A percentile compares a stretch with the other conserved stretches of the same genome.
Conservation (phyloP, 805 yeast species). For the Ogataea neopini region DNA sequence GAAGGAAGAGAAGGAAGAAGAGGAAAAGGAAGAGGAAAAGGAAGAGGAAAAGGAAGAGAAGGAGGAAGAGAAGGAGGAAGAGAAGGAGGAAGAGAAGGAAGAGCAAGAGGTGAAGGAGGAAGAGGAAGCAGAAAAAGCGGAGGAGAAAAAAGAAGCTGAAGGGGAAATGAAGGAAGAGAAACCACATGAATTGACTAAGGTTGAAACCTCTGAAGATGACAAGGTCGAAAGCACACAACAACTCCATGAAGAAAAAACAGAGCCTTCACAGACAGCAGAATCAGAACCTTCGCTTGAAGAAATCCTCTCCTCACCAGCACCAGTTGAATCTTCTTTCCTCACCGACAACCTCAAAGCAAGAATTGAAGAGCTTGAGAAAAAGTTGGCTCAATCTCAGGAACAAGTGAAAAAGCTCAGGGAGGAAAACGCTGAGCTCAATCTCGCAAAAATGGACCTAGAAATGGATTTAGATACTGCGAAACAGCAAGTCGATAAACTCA, state of each 20-base stretch:
- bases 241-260: neutral
- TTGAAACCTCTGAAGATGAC: neutral
- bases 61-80: conserved; percentile 1
- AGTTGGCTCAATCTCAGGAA: conserved; percentile 24
- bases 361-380: conserved; percentile 34
- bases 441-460: conserved; percentile 35
- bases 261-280: neutral
- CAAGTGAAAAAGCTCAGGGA: conserved; percentile 16
- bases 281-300: conserved; percentile 18
- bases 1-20: conserved; percentile 6
- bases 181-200: neutral
- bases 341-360: conserved; percentile 34
- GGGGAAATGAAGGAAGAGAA: conserved; percentile 3
- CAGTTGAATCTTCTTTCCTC: conserved; percentile 27
- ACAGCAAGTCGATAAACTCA: conserved; percentile 35
- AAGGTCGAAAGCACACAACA: neutral
- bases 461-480: conserved; percentile 40
- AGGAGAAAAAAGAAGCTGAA: neutral
- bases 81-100: neutral
- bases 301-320: conserved; percentile 17
- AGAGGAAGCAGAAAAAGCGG: neutral
- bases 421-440: conserved; percentile 31
- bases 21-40: conserved; percentile 8
- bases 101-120: conserved; percentile 2
- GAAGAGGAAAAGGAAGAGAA: conserved; percentile 9